A percentile compares a stretch with the other conserved stretches of the same genome.
Conservation (phyloP, 345 rosid species). For the Sisymbrium altissimum region DNA sequence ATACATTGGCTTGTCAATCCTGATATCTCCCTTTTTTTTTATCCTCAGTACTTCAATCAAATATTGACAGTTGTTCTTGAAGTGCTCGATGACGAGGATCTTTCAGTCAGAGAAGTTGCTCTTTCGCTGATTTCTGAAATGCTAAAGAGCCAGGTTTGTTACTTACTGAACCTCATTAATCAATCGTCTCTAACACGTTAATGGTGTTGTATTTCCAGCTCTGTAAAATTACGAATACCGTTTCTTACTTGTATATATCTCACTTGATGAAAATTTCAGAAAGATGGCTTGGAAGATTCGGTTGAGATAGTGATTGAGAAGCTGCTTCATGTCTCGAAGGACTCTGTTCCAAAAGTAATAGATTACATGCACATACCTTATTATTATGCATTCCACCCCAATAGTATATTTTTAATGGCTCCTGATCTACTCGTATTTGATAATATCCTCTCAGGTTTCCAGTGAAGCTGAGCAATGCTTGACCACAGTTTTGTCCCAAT, state of each 20-base stretch:
- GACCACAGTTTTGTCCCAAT: constrained; percentile 65
- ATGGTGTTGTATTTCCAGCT: neutral
- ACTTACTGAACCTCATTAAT: neutral
- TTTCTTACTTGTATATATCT: constrained; percentile 23
- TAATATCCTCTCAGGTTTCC: constrained; percentile 53
- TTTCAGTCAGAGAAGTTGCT: constrained; percentile 67
- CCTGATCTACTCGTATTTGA: constrained; percentile 17
- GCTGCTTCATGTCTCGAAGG: constrained; percentile 83
- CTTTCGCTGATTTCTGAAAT: constrained; percentile 75
- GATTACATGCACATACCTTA: constrained; percentile 4
- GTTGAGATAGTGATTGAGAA: constrained; percentile 88
- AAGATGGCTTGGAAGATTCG: constrained; percentile 85
- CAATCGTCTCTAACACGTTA: neutral
- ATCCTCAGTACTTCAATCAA: constrained; percentile 93
- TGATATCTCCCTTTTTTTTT: constrained; percentile 5
- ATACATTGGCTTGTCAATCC: neutral
- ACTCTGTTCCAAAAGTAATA: constrained; percentile 66
- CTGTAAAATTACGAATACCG: neutral
- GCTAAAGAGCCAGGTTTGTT: constrained; percentile 81
- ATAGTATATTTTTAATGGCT: neutral
- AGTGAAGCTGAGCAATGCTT: constrained; percentile 91
- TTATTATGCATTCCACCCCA: neutral
- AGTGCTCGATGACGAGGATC: constrained; percentile 75
- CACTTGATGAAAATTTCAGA: constrained; percentile 45
- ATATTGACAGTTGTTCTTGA: constrained; percentile 95